A percentile compares a stretch with the other conserved stretches of the same genome.
Evolutionary conservation across 495 filamentous ascomycete species (phyloP).

Genomic region (Aspergillus taichungensis): DNA sequence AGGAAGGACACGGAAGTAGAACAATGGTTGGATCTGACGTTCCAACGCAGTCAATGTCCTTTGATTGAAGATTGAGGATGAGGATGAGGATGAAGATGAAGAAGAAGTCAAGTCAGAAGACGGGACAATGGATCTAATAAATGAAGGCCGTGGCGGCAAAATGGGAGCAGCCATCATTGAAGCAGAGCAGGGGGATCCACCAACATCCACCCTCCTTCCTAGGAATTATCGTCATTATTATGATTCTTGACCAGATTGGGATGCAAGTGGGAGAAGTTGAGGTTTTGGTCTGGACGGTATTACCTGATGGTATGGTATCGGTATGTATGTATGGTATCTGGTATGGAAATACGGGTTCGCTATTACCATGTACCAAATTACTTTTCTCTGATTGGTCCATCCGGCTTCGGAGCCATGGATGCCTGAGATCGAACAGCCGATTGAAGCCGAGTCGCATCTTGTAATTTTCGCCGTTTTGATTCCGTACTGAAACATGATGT

Average conservation of each 20-base stretch:
- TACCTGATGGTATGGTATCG: no score
- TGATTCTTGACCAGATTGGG: not conserved
- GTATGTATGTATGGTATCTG: no score
- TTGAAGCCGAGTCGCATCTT: no score
- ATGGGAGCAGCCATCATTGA: conserved; percentile 9
- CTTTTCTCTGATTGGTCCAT: no score
- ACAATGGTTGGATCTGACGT: no score
- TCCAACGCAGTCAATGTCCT: not conserved
- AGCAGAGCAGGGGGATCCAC: conserved; percentile 16
- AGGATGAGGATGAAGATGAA: conserved; percentile 1
- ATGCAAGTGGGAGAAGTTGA: not conserved
- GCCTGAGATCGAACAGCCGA: no score
- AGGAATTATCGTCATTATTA: conserved; percentile 37
- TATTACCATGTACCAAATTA: no score
- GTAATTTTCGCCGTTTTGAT: no score
- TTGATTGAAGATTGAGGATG: not conserved
- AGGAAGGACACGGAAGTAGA: not conserved
- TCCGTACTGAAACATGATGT: no score
- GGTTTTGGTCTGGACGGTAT: no score
- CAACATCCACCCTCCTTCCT: conserved; percentile 27
- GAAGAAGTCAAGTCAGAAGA: not conserved
- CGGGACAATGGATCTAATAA: conserved; percentile 4
- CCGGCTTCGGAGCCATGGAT: no score
- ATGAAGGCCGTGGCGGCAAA: conserved; percentile 11
- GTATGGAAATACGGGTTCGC: no score